A percentile compares a stretch with the other conserved stretches of the same genome.
Conservation (phyloP, 768 basidiomycete genomes). For the Suillus cothurnatus region DNA sequence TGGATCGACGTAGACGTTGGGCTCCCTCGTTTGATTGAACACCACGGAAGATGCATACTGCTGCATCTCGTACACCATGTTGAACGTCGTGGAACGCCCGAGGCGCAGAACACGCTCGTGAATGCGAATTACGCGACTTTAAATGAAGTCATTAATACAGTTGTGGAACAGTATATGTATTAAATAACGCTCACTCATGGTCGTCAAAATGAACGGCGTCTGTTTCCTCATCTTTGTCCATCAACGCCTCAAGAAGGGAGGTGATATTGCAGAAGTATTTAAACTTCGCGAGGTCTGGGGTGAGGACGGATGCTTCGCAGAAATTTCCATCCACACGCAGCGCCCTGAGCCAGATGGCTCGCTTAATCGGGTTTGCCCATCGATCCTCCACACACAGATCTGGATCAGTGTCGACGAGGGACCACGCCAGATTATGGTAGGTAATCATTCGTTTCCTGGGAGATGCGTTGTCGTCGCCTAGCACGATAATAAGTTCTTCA, state of each 20-base stretch:
- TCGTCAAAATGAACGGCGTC: too few relatives aligned
- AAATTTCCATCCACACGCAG: neutral
- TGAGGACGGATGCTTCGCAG: neutral
- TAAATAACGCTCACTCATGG: too few relatives aligned
- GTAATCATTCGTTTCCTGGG: neutral
- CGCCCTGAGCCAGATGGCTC: neutral
- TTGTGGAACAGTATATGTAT: too few relatives aligned
- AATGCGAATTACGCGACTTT: too few relatives aligned
- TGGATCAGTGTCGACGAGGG: neutral
- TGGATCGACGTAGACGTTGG: neutral
- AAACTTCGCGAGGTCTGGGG: too few relatives aligned
- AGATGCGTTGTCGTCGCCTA: fast-evolving
- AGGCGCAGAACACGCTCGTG: too few relatives aligned
- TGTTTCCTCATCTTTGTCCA: too few relatives aligned
- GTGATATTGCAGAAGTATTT: too few relatives aligned
- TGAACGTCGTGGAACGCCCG: too few relatives aligned
- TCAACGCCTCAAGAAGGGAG: too few relatives aligned
- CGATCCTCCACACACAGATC: neutral
- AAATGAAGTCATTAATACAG: too few relatives aligned
- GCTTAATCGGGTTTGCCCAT: neutral
- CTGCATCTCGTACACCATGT: neutral
- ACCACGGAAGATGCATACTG: neutral
- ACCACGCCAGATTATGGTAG: neutral
- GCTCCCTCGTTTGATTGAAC: neutral
- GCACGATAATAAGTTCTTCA: neutral